Conservation (phyloP, 2,329 filamentous ascomycete genomes). For the Tolypocladium guangdongense region DNA sequence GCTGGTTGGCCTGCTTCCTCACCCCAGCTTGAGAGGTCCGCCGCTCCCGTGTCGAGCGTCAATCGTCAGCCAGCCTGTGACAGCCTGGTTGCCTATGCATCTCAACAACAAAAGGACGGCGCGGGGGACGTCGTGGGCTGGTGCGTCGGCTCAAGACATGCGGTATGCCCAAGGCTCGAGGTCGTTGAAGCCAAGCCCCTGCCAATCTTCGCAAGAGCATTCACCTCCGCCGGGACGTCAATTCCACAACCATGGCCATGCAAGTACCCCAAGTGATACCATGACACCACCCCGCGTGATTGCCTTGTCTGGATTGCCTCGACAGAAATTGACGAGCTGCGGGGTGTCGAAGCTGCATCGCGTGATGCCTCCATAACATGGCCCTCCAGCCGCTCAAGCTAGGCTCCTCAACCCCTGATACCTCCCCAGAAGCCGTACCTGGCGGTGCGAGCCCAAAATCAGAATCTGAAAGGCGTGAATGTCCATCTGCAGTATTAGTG, state of each 20-base stretch:
- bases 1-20: not conserved
- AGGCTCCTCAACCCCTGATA: conserved; percentile 8
- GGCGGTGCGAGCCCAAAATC: conserved; percentile 13
- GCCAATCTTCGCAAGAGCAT: not conserved
- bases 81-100: not conserved
- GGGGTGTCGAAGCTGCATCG: not conserved
- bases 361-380: not conserved
- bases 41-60: not conserved
- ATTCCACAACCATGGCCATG: too few relatives aligned
- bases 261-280: not conserved
- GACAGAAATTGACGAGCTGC: not conserved
- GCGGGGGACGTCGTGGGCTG: not conserved
- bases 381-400: not conserved
- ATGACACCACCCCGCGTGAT: not conserved
- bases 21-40: not conserved
- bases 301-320: not conserved
- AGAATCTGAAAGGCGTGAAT: conserved; percentile 7
- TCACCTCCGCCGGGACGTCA: not conserved
- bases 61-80: not conserved
- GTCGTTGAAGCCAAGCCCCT: not conserved
- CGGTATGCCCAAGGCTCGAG: not conserved
- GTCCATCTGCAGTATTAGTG: conserved; percentile 9
- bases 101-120: not conserved
- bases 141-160: not conserved
- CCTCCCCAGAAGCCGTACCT: conserved; percentile 26